Evolutionary conservation across 148 eudicot genomes (phyloP), one percentile per base, ranked within the genome.

Genomic region (Mesembryanthemum crystallinum): DNA sequence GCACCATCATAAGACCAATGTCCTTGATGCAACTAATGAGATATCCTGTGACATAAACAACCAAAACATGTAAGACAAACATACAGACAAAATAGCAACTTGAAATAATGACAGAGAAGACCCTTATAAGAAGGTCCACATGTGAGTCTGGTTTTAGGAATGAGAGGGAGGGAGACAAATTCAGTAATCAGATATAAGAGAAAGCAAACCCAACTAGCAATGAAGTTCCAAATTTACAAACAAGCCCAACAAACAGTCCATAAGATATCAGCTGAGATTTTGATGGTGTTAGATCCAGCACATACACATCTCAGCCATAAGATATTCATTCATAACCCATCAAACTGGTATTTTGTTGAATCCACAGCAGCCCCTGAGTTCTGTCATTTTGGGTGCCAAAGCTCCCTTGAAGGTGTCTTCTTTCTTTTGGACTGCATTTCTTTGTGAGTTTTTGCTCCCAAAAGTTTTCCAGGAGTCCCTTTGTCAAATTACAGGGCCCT

Each of bases 21-120:
- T 91, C 87, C 85, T 76, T 77, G 37, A 89, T 88, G 82, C 90
- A 89, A 63, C 77, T 65, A 47, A 86, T 60, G 69, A 91, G 77
- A 84, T 82, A 86, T 74, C 87, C 97, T 91, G 91, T 66, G 61
- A 81, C 39, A 35, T 35, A 35, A 35, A 6, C 37, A 30, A 71
- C 18, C 7, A 71, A 21, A 52, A 33, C 20, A 69, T 32, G 28
- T 59, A 52, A 60, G 18, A 42, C 27, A 49, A 23, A 61, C 43
- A 60, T 33, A 72, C 23, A 68, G 47, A 67, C 18, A 20, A 24
- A 10, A 13, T 8, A 14, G 23, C 37, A 74, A n/a, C 10, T 10
- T 25, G 15, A 74, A 47, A 45, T n/a, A 27, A 35, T 8, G 33
- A n/a, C 27, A 71, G 61, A 33, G 33, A 15, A n/a, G 8, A 33